phyloP scores from a whole-genome alignment of 2,329 filamentous ascomycete genomes.

The Epichloe brachyelytri region DNA sequence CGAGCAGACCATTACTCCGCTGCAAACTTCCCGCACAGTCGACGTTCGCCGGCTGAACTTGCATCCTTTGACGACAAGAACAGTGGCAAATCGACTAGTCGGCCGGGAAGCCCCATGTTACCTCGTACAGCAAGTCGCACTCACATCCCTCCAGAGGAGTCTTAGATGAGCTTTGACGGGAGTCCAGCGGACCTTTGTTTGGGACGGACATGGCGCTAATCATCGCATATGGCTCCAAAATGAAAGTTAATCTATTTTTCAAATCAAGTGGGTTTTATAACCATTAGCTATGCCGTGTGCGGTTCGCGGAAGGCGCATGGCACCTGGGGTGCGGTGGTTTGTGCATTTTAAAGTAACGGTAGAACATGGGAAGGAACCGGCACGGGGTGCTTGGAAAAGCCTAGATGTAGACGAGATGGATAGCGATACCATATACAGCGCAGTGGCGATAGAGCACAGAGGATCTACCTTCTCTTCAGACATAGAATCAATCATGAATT shows the following conservation, averaged over 20 bases:
- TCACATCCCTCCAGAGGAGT: conserved; percentile 24
- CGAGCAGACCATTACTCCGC: conserved; percentile 31
- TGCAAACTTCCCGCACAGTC: conserved; percentile 17
- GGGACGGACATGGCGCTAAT: background rate
- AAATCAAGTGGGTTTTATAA: background rate
- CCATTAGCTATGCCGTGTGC: background rate
- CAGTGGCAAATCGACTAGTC: conserved; percentile 30
- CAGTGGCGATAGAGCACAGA: background rate
- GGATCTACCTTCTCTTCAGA: no score
- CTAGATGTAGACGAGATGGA: background rate
- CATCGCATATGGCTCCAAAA: no score
- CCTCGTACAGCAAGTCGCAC: conserved; percentile 25
- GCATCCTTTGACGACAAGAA: conserved; percentile 28
- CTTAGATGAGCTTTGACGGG: background rate
- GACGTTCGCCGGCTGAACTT: conserved; percentile 22
- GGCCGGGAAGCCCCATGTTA: conserved; percentile 34
- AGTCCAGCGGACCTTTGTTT: background rate
- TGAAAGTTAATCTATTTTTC: background rate
- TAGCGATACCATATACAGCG: background rate
- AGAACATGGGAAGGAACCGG: background rate
- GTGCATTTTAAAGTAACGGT: background rate
- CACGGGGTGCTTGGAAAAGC: background rate
- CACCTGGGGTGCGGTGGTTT: background rate
- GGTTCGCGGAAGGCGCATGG: background rate
- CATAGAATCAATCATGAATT: no score